These are phyloP conservation scores for Pyrenophora teres DNA, from an alignment of 2,329 filamentous ascomycete genomes.

Conservation along the genomic window DNA sequence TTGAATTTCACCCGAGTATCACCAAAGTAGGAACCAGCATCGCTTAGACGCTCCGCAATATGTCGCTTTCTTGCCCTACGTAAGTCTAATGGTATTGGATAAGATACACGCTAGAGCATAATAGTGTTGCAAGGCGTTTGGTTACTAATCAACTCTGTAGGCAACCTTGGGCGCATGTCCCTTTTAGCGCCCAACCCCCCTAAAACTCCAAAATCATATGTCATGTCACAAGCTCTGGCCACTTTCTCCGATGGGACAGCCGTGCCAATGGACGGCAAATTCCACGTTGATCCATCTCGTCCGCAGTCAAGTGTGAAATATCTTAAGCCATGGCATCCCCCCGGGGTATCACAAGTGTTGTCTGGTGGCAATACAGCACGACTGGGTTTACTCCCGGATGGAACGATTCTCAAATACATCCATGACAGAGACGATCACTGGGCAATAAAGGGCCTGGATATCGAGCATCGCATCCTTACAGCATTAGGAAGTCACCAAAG, in stretches of 20 bases:
- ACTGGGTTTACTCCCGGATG: slow-evolving; percentile 17
- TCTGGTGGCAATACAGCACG: slow-evolving; percentile 23
- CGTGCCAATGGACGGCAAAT: slow-evolving; percentile 23
- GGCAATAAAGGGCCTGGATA: slow-evolving; percentile 13
- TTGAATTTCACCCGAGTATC: no score
- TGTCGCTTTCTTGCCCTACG: no score
- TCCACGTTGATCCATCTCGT: slow-evolving; percentile 20
- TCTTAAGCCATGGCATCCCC: slow-evolving; percentile 21
- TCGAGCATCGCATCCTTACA: slow-evolving; percentile 19
- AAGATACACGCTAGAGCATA: no score
- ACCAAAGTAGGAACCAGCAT: no score
- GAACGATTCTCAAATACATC: slow-evolving; percentile 22
- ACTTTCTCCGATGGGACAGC: slow-evolving; percentile 17
- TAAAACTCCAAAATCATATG: neutral
- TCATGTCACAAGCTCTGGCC: slow-evolving; percentile 13
- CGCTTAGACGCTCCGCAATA: no score
- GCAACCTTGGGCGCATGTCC: no score
- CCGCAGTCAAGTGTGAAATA: slow-evolving; percentile 13
- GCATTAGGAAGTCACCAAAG: slow-evolving; percentile 17
- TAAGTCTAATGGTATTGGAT: no score
- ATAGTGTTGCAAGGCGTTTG: no score
- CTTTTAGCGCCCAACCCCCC: neutral
- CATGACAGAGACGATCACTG: slow-evolving; percentile 16
- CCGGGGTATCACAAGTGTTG: slow-evolving; percentile 16
- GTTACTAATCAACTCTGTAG: no score